Evolutionary conservation across 1,284 basidiomycete species (phyloP).

Genomic region (Malassezia equina): DNA sequence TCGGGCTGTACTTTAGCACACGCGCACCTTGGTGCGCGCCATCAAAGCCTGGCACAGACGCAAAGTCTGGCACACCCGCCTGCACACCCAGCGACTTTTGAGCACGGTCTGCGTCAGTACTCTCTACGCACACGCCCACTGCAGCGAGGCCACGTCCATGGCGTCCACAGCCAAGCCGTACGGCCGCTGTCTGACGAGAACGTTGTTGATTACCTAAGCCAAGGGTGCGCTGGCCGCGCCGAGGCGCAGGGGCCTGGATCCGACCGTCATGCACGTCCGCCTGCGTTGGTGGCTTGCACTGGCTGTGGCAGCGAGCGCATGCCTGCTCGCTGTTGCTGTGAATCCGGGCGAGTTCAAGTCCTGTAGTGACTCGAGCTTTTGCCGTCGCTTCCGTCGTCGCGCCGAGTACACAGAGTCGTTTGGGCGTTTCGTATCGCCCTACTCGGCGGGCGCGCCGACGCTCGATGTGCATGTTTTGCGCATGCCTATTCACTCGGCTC

Average conservation of each 20-base stretch:
- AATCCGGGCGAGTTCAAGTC: constrained; percentile 37
- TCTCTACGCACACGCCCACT: constrained; percentile 18
- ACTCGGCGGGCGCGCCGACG: constrained; percentile 16
- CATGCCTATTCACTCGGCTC: constrained; percentile 26
- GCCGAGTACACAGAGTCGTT: constrained; percentile 30
- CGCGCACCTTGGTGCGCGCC: constrained; percentile 60
- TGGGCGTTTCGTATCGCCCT: constrained; percentile 31
- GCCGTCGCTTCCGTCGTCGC: constrained; percentile 38
- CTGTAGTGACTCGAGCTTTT: constrained; percentile 44
- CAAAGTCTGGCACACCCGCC: constrained; percentile 68
- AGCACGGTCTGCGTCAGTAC: constrained; percentile 61
- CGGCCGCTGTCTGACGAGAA: background rate
- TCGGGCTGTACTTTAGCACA: constrained; percentile 71
- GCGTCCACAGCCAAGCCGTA: background rate
- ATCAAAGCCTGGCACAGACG: constrained; percentile 58
- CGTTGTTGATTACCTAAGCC: background rate
- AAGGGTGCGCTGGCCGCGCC: background rate
- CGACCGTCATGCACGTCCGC: background rate
- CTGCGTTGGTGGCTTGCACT: background rate
- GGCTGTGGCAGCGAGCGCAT: background rate
- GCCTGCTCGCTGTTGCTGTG: constrained; percentile 11
- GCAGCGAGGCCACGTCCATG: constrained; percentile 12
- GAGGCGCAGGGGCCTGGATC: background rate
- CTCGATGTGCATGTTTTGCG: constrained; percentile 17
- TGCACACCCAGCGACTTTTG: constrained; percentile 84